Base-by-base conservation (phyloP, 805 yeast genomes). In the Monosporozyma siamensis region DNA sequence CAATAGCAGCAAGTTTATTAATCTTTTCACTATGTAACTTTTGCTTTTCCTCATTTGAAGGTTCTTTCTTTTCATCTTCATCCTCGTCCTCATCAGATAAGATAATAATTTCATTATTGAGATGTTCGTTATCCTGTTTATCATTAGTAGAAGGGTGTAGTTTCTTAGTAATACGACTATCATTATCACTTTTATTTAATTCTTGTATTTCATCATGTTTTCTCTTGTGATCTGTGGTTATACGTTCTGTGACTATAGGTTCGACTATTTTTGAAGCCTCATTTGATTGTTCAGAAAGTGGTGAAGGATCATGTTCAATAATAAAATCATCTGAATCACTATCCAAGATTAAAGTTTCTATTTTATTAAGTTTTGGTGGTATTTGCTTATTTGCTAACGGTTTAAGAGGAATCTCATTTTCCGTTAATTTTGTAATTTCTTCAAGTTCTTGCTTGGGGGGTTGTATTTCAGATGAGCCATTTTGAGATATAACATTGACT, bases 51-150 rank as follows among this genome's bases (percentile, higher is more conserved):
- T 27, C 32, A 23, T 30, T 22, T 3, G 24, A 23, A 17, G 39
- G 30, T 18, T 26, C 30, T 5, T 15, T 36, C 14, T 10, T 20
- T 12, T 40, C 34, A 6, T 41, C 40, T 12, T 12, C 25, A 10
- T 39, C 40, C 12, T 48, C 44, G 11, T 49, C 49, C n/a, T 69
- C 48, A 70, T 69, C 46, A 3, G 45, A 40, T 62, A 67, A 44
- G 20, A 44, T 41, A 17, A 50, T 47, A 10, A 70, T 69, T 5
- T 38, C 25, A 11, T 38, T 23, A 4, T 17, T 17, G 3, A 12
- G 5, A 4, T 21, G 4, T 27, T 27, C 21, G 6, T 4, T 22
- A 9, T 8, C 34, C 11, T 21, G 4, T 27, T 27, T 21, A 3
- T 4, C 14, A 9, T 8, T 40, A 15, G 17, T 18, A 18, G 36